Conservation (phyloP, 768 basidiomycete species). For the Mycena rosella region DNA sequence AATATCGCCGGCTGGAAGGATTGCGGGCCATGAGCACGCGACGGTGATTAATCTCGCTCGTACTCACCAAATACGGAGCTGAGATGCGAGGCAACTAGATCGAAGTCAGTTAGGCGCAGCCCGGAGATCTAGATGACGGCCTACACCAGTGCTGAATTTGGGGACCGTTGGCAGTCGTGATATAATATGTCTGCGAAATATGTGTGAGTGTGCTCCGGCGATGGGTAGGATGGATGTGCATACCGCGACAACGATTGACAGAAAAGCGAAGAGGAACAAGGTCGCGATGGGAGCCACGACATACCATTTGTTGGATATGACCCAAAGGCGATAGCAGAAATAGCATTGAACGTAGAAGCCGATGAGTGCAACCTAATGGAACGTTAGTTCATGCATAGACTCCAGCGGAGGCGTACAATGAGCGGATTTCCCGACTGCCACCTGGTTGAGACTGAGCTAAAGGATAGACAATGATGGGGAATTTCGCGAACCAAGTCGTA, state of each 20-base stretch:
- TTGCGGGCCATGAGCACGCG: not conserved
- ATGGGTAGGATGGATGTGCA: not conserved
- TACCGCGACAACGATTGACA: slow-evolving; percentile 43
- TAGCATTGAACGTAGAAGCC: slow-evolving; percentile 48
- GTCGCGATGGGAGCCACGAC: slow-evolving; percentile 29
- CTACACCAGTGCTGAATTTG: not conserved
- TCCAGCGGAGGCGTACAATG: not conserved
- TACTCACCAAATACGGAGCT: slow-evolving; percentile 3
- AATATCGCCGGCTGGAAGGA: not conserved
- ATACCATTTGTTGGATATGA: slow-evolving; percentile 40
- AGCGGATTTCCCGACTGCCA: slow-evolving; percentile 47
- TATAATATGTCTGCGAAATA: not conserved
- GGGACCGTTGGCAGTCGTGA: not conserved
- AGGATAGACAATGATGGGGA: too few species aligned
- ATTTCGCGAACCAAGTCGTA: slow-evolving; percentile 49
- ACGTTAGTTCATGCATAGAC: not conserved
- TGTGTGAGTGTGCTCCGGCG: not conserved
- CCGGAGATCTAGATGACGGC: slow-evolving; percentile 6
- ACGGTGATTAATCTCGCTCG: not conserved
- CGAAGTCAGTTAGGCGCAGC: not conserved
- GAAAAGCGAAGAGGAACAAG: slow-evolving; percentile 43
- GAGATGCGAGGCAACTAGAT: not conserved
- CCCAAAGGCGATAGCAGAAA: slow-evolving; percentile 46
- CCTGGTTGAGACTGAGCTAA: too few species aligned
- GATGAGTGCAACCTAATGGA: slow-evolving; percentile 44